Percentiles rank a stretch among this genome's conserved stretches.
Evolutionary conservation across 164 flowering plant species (phyloP).

Genomic region (Akebia trifoliata): DNA sequence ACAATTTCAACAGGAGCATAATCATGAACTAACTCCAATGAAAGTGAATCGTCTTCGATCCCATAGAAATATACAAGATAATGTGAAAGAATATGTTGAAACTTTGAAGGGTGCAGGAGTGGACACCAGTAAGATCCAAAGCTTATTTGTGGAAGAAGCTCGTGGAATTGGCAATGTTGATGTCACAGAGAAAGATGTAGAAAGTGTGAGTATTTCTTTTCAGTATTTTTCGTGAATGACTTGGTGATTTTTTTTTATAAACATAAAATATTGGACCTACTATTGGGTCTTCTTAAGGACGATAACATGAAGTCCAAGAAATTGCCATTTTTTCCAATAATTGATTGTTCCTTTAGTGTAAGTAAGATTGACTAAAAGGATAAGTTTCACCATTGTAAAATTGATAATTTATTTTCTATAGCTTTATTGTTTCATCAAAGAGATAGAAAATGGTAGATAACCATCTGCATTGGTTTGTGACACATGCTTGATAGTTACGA

Average conservation of each 20-base stretch:
- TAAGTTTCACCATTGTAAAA: too few relatives aligned
- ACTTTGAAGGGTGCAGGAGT: conserved; percentile 17
- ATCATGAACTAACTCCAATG: conserved; percentile 17
- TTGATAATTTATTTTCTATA: too few relatives aligned
- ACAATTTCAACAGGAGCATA: conserved; percentile 15
- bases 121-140: conserved; percentile 18
- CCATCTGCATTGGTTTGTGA: too few relatives aligned
- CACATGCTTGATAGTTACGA: too few relatives aligned
- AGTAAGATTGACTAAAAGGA: too few relatives aligned
- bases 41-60: conserved; percentile 18
- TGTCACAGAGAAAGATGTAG: conserved; percentile 5
- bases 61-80: conserved; percentile 10
- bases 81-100: conserved; percentile 18
- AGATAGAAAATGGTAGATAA: too few relatives aligned
- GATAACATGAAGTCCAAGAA: too few relatives aligned
- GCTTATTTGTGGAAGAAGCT: conserved; percentile 17
- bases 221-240: not conserved
- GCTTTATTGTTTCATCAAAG: too few relatives aligned
- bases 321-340: too few relatives aligned
- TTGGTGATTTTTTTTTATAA: not conserved
- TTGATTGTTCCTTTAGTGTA: too few relatives aligned
- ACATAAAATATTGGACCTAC: not conserved
- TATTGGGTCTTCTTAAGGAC: not conserved
- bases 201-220: conserved; percentile 6
- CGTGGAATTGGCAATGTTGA: conserved; percentile 11